These are phyloP conservation scores for Exsudoporus floridanus DNA, from an alignment of 1,284 basidiomycete genomes.

Conservation along the genomic window DNA sequence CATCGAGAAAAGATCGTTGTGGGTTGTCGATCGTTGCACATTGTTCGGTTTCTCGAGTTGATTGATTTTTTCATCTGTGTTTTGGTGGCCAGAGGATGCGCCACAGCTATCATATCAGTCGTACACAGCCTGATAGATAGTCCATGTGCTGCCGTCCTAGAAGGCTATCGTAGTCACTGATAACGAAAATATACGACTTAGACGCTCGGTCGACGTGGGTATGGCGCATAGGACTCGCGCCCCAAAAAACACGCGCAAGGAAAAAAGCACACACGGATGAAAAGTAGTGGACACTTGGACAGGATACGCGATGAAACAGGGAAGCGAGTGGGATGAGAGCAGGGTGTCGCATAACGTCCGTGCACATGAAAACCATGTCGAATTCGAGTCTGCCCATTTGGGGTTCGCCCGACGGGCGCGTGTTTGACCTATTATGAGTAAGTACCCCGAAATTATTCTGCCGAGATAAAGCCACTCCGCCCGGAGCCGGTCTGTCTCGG, in stretches of 20 bases:
- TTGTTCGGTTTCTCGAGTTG: neutral
- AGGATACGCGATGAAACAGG: neutral
- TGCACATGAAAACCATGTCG: neutral
- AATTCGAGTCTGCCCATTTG: neutral
- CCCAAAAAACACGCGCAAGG: neutral
- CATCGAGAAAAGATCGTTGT: slow-evolving; percentile 5
- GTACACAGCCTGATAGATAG: neutral
- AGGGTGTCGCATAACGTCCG: neutral
- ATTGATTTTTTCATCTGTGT: neutral
- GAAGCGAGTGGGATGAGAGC: neutral
- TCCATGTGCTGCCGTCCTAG: neutral
- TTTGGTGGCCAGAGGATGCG: neutral
- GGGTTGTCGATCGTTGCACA: slow-evolving; percentile 1
- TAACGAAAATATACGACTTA: neutral
- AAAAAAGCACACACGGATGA: neutral
- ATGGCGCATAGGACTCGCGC: neutral
- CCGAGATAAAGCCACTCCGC: neutral
- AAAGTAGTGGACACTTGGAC: neutral
- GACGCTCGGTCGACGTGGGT: neutral
- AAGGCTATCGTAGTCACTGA: neutral
- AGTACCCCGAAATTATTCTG: neutral
- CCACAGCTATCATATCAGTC: neutral
- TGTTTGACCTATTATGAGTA: neutral
- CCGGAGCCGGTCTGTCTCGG: neutral
- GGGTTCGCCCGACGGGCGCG: neutral